Percentiles rank a stretch among this genome's conserved stretches.
Evolutionary conservation across 345 rosid species (phyloP).

Genomic region (Rhodamnia rubescens): DNA sequence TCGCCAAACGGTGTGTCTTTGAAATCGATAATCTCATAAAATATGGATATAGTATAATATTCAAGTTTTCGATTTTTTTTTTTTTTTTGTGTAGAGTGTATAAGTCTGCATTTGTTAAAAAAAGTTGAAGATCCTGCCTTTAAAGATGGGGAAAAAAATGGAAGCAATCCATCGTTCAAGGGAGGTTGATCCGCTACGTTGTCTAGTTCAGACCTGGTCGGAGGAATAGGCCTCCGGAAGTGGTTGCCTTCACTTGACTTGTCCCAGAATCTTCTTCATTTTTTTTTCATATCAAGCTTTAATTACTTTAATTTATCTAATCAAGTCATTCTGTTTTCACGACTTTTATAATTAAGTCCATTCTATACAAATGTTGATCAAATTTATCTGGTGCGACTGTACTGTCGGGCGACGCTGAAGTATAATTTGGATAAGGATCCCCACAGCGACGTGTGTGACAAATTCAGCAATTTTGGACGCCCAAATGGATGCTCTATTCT

Average conservation of each 20-base stretch:
- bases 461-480: neutral
- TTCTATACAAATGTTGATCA: neutral
- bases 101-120: neutral
- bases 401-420: neutral
- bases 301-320: too few relatives aligned
- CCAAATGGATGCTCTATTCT: neutral
- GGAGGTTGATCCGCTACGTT: neutral
- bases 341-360: neutral
- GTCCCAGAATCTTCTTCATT: too few relatives aligned
- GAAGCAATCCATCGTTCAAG: neutral
- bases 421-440: accelerated
- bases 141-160: neutral
- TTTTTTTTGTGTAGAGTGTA: neutral
- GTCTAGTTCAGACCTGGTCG: neutral
- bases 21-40: neutral
- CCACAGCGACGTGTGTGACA: accelerated
- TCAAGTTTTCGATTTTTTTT: too few relatives aligned
- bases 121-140: neutral
- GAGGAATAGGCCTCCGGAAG: neutral
- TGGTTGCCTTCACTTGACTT: neutral
- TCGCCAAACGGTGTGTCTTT: neutral
- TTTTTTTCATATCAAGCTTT: too few relatives aligned
- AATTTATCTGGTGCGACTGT: neutral
- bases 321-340: neutral
- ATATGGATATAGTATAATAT: neutral